Conservation (phyloP, 2,329 filamentous ascomycete genomes). For the Fusarium pilosicola region DNA sequence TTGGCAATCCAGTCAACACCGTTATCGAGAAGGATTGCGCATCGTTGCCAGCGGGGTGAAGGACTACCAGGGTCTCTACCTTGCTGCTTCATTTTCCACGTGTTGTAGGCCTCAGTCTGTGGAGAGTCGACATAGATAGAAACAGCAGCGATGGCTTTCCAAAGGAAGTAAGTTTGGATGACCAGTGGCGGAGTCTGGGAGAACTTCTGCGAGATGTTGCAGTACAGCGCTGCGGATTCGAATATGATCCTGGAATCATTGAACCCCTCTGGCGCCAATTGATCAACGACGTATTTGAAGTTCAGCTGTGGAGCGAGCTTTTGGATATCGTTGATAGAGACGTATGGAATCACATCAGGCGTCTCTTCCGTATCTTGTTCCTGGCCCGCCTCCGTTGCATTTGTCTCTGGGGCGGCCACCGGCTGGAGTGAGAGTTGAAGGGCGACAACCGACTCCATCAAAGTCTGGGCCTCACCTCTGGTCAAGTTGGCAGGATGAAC, state of each 20-base stretch:
- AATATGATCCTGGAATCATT: slow-evolving; percentile 58
- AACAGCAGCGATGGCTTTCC: slow-evolving; percentile 69
- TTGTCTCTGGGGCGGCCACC: not conserved
- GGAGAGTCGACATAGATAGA: slow-evolving; percentile 65
- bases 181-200: slow-evolving; percentile 62
- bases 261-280: slow-evolving; percentile 7
- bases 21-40: not conserved
- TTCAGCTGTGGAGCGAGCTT: slow-evolving; percentile 13
- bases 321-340: not conserved
- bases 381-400: not conserved
- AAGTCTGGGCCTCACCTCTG: not conserved
- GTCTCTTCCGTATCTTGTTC: not conserved
- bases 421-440: not conserved
- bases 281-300: slow-evolving; percentile 2
- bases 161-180: slow-evolving; percentile 70
- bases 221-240: slow-evolving; percentile 68
- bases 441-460: not conserved
- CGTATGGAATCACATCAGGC: not conserved
- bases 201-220: slow-evolving; percentile 66
- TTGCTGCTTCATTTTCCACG: slow-evolving; percentile 36
- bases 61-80: slow-evolving; percentile 52
- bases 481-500: slow-evolving; percentile 25
- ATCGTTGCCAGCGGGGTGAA: slow-evolving; percentile 7
- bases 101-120: slow-evolving; percentile 66
- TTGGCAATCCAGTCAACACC: not conserved